These are phyloP conservation scores for Lactifluus piperatus DNA, from an alignment of 768 basidiomycete genomes.

Conservation along the genomic window DNA sequence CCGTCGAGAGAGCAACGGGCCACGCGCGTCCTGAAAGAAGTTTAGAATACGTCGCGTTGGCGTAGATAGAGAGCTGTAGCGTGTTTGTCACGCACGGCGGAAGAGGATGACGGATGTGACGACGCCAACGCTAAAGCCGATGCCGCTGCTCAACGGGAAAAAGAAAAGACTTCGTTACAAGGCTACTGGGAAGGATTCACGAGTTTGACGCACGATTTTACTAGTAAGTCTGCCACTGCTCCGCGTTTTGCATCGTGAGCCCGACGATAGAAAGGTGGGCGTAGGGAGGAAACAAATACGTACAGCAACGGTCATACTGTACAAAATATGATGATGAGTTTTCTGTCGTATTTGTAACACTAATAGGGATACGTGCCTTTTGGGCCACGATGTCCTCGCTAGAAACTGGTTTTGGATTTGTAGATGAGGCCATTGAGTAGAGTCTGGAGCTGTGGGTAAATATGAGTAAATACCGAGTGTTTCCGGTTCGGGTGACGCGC, in stretches of 20 bases:
- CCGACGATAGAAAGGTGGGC: not conserved
- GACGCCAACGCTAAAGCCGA: conserved; percentile 85
- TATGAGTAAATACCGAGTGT: conserved; percentile 5
- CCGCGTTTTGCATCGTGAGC: not conserved
- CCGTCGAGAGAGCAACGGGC: conserved; percentile 81
- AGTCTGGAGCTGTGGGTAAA: not conserved
- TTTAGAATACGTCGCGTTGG: conserved; percentile 4
- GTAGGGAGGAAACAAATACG: not conserved
- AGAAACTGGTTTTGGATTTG: conserved; percentile 50
- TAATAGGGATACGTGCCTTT: conserved; percentile 47
- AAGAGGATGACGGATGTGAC: conserved; percentile 86
- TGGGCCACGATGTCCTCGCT: conserved; percentile 87
- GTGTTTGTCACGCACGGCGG: conserved; percentile 55
- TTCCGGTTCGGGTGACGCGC: not conserved
- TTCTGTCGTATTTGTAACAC: not conserved
- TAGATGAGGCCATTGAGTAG: conserved; percentile 32
- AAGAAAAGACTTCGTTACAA: conserved; percentile 11
- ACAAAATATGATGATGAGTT: not conserved
- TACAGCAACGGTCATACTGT: conserved; percentile 77
- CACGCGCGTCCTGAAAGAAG: conserved; percentile 68
- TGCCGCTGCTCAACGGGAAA: conserved; percentile 42
- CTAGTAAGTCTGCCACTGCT: conserved; percentile 69
- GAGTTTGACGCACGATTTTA: conserved; percentile 64
- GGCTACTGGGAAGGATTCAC: not conserved
- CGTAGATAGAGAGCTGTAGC: not conserved